Conservation (phyloP, 139 green algal genomes). For the Chlamydomonas eustigma region DNA sequence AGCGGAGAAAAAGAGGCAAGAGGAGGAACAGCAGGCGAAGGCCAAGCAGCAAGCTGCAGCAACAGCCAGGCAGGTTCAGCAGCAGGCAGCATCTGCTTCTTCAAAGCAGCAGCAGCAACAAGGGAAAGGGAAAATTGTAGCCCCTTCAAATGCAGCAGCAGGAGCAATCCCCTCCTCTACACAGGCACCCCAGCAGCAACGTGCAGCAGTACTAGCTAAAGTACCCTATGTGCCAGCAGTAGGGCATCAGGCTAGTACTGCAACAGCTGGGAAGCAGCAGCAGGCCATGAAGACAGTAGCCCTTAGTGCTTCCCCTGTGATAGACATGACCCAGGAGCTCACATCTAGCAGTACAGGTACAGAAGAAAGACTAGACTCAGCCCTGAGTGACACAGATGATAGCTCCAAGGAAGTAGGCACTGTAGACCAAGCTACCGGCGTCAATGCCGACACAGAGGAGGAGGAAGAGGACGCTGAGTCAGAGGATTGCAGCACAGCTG, state of each 20-base stretch:
- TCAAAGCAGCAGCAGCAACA: slow-evolving; percentile 39
- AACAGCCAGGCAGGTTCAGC: slow-evolving; percentile 5
- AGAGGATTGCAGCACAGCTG: neutral
- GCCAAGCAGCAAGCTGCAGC: slow-evolving; percentile 18
- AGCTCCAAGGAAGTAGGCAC: slow-evolving; percentile 26
- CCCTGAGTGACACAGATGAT: neutral
- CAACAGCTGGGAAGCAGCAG: slow-evolving; percentile 7
- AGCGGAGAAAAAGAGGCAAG: slow-evolving; percentile 21
- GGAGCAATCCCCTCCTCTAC: slow-evolving; percentile 1
- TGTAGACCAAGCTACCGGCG: slow-evolving; percentile 21
- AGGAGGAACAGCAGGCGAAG: slow-evolving; percentile 16
- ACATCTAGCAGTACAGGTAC: neutral
- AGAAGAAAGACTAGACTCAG: neutral
- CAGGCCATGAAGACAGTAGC: neutral
- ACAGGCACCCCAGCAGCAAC: neutral
- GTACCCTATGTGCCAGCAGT: neutral
- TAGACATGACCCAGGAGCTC: neutral
- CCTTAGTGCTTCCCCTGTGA: neutral
- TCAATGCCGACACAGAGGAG: slow-evolving; percentile 9
- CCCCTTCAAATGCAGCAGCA: neutral
- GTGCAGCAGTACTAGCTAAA: slow-evolving; percentile 6
- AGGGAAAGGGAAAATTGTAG: slow-evolving; percentile 23
- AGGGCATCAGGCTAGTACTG: slow-evolving; percentile 1
- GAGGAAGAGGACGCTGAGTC: neutral
- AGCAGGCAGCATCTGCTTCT: slow-evolving; percentile 13